Percentiles rank a stretch among this genome's conserved stretches.
These are phyloP conservation scores for Tetrapisispora phaffii DNA, from an alignment of 805 yeast genomes.

Conservation along the genomic window DNA sequence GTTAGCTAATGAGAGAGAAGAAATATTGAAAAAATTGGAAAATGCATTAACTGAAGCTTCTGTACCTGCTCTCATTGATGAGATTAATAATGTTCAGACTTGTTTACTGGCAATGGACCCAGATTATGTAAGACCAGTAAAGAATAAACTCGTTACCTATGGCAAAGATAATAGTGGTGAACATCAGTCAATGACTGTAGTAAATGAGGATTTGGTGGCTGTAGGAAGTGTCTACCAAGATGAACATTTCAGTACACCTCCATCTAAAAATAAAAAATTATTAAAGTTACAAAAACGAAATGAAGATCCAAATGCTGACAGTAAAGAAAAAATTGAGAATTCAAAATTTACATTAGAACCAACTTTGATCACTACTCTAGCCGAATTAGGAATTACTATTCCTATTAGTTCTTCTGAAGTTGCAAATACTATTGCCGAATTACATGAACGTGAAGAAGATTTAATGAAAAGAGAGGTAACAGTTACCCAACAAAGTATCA, in stretches of 20 bases:
- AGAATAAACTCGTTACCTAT: constrained; percentile 15
- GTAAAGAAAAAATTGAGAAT: constrained; percentile 11
- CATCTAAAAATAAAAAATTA: constrained; percentile 39
- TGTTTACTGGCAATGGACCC: constrained; percentile 71
- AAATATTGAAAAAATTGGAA: constrained; percentile 51
- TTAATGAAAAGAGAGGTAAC: constrained; percentile 65
- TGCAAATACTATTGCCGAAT: constrained; percentile 47
- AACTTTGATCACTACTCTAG: constrained; percentile 59
- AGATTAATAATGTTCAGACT: constrained; percentile 62
- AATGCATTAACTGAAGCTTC: constrained; percentile 54
- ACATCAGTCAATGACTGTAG: constrained; percentile 29
- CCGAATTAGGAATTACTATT: constrained; percentile 60
- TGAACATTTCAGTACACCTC: constrained; percentile 25
- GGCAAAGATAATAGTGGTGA: not conserved
- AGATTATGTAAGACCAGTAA: constrained; percentile 47
- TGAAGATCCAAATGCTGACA: not conserved
- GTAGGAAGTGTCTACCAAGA: constrained; percentile 34
- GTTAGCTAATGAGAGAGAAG: constrained; percentile 37
- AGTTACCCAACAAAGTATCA: constrained; percentile 63
- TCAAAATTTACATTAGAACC: constrained; percentile 63
- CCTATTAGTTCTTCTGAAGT: constrained; percentile 72
- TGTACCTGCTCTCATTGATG: constrained; percentile 74
- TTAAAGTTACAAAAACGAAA: constrained; percentile 26
- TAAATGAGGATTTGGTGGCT: constrained; percentile 45
- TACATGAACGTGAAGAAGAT: constrained; percentile 59